Evolutionary conservation across 2,329 filamentous ascomycete species (phyloP), one percentile per base, ranked within the genome.

Genomic region (Mollisia scopiformis): DNA sequence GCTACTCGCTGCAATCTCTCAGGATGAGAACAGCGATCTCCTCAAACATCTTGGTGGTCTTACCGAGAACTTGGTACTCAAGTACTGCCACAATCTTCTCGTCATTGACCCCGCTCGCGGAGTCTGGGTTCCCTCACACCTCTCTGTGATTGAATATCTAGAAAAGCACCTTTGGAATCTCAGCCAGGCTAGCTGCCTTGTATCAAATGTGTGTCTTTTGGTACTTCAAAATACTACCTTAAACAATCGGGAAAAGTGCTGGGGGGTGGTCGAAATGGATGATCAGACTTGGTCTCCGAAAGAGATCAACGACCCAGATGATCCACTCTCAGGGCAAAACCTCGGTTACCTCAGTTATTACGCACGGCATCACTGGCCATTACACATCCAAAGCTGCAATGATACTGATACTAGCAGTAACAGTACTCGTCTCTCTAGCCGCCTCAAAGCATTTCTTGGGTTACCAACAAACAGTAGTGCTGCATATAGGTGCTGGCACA

Each of bases 121-220:
- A 2, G 46, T 68, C 13, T 72, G 66, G 54, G 55, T 64, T 13
- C 64, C 67, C 11, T 69, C 69, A 2, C 70, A 72, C 68, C 61
- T 72, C 25, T 72, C 70, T 5, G 70, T 72, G 3, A 62, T 50
- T 13, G 70, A 72, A 55, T 72, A 71, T 51, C 60, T 72, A 43
- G 69, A 72, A 55, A 52, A 68, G 1, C 25, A 66, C 33, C 64
- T 63, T 10, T 66, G 62, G 62, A 61, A 10, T n/a, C 57, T 46
- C n/a, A 23, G 14, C n/a, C 16, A 57, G 31, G 64, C 64, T n/a
- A 55, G 46, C 23, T 21, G 23, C 16, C 13, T 55, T 6, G 53
- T 55, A 7, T 2, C 21, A 11, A 43, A 11, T 30, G 53, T 55
- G 10, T 55, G 53, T 27, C 31, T 57, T 8, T 41, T 50, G 21